phyloP scores from a whole-genome alignment of 75 land plant genomes.

The Adiantum capillusveneris region DNA sequence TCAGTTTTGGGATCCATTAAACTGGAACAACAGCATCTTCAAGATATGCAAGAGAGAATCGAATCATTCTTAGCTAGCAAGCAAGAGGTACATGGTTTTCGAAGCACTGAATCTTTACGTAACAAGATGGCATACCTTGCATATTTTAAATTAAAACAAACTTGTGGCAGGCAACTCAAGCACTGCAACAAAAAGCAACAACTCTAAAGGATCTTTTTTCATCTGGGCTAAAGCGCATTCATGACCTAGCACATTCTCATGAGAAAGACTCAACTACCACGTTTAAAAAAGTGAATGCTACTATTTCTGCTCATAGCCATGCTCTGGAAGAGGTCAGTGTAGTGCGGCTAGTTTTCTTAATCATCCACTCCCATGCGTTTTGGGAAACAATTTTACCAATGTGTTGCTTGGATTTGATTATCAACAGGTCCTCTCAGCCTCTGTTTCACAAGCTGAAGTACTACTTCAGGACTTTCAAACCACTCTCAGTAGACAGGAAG shows the following conservation, averaged over 20 bases:
- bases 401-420: background rate
- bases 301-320: conserved; percentile 17
- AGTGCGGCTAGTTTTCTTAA: background rate
- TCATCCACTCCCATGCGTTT: background rate
- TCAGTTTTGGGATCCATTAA: conserved; percentile 10
- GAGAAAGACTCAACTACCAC: conserved; percentile 16
- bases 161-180: conserved; percentile 13
- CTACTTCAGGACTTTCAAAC: conserved; percentile 9
- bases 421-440: conserved; percentile 12
- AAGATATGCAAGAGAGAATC: conserved; percentile 17
- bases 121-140: background rate
- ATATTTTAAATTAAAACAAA: background rate
- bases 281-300: conserved; percentile 10
- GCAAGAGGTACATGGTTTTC: conserved; percentile 15
- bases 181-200: conserved; percentile 11
- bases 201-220: conserved; percentile 10
- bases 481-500: conserved; percentile 13
- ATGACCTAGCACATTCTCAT: conserved; percentile 19
- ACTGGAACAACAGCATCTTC: conserved; percentile 22
- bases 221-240: conserved; percentile 14
- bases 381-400: background rate
- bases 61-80: conserved; percentile 16
- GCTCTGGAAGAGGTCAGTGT: conserved; percentile 20
- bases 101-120: background rate
- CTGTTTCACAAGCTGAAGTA: conserved; percentile 20